A percentile compares a stretch with the other conserved stretches of the same genome.
Conservation (phyloP, 2,329 filamentous ascomycete genomes). For the Graphilbum ipis-grandicollis region DNA sequence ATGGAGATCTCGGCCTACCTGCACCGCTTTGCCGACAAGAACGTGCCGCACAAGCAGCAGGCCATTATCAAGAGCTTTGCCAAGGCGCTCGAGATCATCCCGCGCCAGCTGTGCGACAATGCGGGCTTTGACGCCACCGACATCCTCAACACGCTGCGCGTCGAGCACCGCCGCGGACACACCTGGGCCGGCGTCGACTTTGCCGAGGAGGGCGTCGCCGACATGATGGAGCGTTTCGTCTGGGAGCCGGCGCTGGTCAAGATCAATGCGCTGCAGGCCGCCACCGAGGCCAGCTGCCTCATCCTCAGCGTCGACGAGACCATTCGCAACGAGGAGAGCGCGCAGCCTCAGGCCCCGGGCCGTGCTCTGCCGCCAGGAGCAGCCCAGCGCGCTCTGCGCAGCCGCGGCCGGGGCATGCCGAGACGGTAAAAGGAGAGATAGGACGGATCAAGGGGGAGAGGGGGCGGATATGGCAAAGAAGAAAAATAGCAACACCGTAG, state of each 20-base stretch:
- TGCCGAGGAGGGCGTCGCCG: conserved; percentile 70
- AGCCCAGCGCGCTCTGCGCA: conserved; percentile 73
- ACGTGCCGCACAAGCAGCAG: conserved; percentile 89
- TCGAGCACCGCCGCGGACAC: conserved; percentile 87
- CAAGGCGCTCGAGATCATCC: conserved; percentile 92
- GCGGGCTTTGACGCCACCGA: conserved; percentile 97
- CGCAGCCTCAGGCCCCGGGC: conserved; percentile 63
- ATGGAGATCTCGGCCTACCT: conserved; percentile 95
- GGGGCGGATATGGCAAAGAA: background rate
- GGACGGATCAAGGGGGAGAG: background rate
- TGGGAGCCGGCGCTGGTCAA: conserved; percentile 97
- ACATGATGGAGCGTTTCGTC: conserved; percentile 92
- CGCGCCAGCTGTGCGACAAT: conserved; percentile 94
- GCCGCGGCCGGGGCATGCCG: conserved; percentile 78
- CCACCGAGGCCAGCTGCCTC: conserved; percentile 86
- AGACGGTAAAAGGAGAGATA: conserved; percentile 39
- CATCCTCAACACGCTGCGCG: conserved; percentile 87
- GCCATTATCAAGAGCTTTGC: conserved; percentile 95
- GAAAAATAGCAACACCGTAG: background rate
- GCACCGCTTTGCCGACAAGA: conserved; percentile 81
- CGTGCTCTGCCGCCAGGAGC: conserved; percentile 62
- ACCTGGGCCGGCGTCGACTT: conserved; percentile 96
- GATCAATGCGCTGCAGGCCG: conserved; percentile 91
- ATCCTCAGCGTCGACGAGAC: conserved; percentile 97
- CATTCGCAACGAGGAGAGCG: conserved; percentile 92